A percentile compares a stretch with the other conserved stretches of the same genome.
Evolutionary conservation across 345 rosid genomes (phyloP).

Genomic region (Jatropha curcas): DNA sequence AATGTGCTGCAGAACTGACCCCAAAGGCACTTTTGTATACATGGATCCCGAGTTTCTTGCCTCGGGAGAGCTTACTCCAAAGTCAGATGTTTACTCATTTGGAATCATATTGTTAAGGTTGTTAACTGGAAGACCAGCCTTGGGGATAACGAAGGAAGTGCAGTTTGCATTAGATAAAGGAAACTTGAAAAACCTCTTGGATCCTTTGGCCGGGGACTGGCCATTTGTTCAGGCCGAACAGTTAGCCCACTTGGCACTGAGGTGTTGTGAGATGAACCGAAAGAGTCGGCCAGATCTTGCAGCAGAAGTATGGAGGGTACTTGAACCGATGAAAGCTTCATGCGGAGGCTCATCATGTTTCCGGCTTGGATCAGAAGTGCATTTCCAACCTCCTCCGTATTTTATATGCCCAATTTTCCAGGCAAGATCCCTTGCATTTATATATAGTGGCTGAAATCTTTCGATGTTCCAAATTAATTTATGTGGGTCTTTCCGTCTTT

Average conservation of each 20-base stretch:
- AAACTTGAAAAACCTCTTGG: conserved; percentile 57
- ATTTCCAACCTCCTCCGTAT: conserved; percentile 59
- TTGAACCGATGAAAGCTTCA: conserved; percentile 86
- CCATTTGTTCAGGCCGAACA: conserved; percentile 87
- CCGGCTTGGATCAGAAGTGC: conserved; percentile 47
- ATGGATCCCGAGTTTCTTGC: conserved; percentile 80
- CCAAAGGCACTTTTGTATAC: conserved; percentile 70
- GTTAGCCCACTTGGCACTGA: conserved; percentile 70
- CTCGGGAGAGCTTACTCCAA: conserved; percentile 75
- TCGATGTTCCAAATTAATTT: background rate
- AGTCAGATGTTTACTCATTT: conserved; percentile 85
- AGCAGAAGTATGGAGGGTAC: conserved; percentile 79
- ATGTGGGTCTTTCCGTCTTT: background rate
- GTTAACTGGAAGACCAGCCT: conserved; percentile 70
- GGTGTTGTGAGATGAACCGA: conserved; percentile 74
- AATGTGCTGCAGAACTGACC: conserved; percentile 48
- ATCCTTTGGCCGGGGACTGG: conserved; percentile 97
- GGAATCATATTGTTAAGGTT: conserved; percentile 72
- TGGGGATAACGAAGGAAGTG: conserved; percentile 69
- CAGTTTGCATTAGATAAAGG: conserved; percentile 60
- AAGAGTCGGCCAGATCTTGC: conserved; percentile 77
- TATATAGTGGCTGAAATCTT: conserved; percentile 7
- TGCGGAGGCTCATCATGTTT: conserved; percentile 58
- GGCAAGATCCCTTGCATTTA: conserved; percentile 37
- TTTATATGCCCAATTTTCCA: conserved; percentile 86